A percentile compares a stretch with the other conserved stretches of the same genome.
Evolutionary conservation across 2,329 filamentous ascomycete species (phyloP).

Genomic region (Metarhizium album): DNA sequence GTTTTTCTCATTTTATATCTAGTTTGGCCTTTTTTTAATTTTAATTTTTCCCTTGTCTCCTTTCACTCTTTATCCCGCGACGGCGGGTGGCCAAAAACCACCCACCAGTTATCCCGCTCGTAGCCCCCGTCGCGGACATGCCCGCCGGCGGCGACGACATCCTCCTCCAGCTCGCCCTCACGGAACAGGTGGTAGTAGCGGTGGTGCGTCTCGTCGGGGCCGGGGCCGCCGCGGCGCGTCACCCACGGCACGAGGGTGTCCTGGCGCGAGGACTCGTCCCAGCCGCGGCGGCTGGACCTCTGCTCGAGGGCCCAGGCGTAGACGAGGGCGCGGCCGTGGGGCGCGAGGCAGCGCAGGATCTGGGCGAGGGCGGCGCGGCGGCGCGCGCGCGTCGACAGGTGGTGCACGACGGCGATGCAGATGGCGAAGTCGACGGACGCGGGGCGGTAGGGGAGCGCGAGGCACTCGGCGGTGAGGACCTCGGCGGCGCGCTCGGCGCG

Average conservation of each 20-base stretch:
- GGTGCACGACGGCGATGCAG: slow-evolving; percentile 88
- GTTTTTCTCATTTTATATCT: too few relatives aligned
- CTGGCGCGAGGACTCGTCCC: slow-evolving; percentile 74
- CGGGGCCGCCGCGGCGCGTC: slow-evolving; percentile 33
- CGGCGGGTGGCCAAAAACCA: slow-evolving; percentile 37
- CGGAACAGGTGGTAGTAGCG: slow-evolving; percentile 92
- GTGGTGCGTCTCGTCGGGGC: slow-evolving; percentile 54
- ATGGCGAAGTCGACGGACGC: slow-evolving; percentile 67
- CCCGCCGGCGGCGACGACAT: slow-evolving; percentile 66
- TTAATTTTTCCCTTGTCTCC: too few relatives aligned
- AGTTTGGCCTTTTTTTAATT: too few relatives aligned
- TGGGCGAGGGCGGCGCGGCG: slow-evolving; percentile 61
- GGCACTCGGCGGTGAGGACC: slow-evolving; percentile 68
- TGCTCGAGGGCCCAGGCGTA: slow-evolving; percentile 98
- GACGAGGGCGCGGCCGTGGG: slow-evolving; percentile 61
- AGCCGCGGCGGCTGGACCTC: slow-evolving; percentile 72
- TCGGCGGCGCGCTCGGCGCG: slow-evolving; percentile 41
- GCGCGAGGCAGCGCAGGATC: slow-evolving; percentile 56
- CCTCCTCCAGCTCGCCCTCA: slow-evolving; percentile 74
- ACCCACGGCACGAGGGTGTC: slow-evolving; percentile 97
- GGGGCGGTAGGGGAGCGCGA: slow-evolving; percentile 67
- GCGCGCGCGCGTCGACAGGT: slow-evolving; percentile 68
- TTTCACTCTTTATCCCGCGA: too few relatives aligned
- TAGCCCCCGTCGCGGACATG: slow-evolving; percentile 71
- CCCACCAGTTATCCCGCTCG: slow-evolving; percentile 99